These are phyloP conservation scores for Metrosideros polymorpha DNA, from an alignment of 441 rosid genomes.

Conservation along the genomic window DNA sequence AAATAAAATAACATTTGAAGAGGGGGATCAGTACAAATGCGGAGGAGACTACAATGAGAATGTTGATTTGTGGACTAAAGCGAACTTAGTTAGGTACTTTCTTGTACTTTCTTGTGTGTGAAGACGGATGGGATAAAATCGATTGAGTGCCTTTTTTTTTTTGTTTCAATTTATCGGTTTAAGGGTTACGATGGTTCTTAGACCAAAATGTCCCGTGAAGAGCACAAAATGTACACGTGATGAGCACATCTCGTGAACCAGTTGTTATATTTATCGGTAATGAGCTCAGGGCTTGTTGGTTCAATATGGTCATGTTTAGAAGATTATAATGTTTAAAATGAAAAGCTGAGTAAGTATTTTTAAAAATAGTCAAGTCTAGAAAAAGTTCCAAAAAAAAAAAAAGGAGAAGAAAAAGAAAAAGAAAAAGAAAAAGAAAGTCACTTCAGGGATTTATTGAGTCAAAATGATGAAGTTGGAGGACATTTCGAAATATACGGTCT, in stretches of 20 bases:
- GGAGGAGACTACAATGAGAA: not conserved
- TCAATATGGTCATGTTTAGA: too few species aligned
- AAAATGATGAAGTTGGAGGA: not conserved
- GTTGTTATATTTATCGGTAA: not conserved
- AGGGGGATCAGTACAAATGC: too few species aligned
- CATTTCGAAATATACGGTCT: not conserved
- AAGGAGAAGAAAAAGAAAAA: too few species aligned
- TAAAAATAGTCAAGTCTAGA: not conserved
- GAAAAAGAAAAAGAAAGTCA: too few species aligned
- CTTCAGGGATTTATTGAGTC: not conserved
- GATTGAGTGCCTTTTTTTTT: not conserved
- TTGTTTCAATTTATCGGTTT: too few species aligned
- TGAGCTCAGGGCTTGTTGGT: not conserved
- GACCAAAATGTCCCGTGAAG: too few species aligned
- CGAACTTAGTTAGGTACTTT: not conserved
- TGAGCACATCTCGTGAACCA: too few species aligned
- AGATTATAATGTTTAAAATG: not conserved
- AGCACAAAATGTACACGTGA: too few species aligned
- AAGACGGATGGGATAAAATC: too few species aligned
- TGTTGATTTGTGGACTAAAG: not conserved
- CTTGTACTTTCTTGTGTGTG: rapidly evolving
- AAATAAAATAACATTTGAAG: too few species aligned
- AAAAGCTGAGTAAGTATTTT: rapidly evolving
- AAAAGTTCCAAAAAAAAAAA: rapidly evolving
- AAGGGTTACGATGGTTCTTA: too few species aligned